These are phyloP conservation scores for Fusarium albidum DNA, from an alignment of 2,329 filamentous ascomycete species.

Conservation along the genomic window DNA sequence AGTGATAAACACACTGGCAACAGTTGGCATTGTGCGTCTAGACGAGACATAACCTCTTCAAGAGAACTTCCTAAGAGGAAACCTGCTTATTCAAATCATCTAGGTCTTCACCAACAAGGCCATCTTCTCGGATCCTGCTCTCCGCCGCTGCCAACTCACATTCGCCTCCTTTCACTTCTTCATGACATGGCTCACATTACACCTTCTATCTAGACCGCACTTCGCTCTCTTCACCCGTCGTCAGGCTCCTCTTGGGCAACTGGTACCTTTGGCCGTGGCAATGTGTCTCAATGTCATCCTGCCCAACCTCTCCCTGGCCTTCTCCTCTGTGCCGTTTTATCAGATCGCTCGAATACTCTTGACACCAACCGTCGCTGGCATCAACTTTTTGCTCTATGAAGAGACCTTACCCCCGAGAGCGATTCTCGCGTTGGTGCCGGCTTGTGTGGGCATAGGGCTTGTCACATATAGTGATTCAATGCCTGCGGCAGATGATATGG, in stretches of 20 bases:
- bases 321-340: conserved; percentile 74
- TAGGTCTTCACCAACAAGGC: conserved; percentile 76
- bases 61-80: too few relatives aligned
- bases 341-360: conserved; percentile 73
- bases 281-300: conserved; percentile 76
- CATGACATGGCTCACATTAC: conserved; percentile 71
- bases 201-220: conserved; percentile 62
- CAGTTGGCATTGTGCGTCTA: conserved; percentile 49
- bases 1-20: conserved; percentile 67
- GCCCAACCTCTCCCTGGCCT: conserved; percentile 72
- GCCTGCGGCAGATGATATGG: conserved; percentile 52
- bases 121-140: conserved; percentile 67
- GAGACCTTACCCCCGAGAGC: conserved; percentile 64
- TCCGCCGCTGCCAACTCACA: conserved; percentile 69
- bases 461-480: conserved; percentile 74
- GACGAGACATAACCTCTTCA: too few relatives aligned
- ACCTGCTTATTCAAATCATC: conserved; percentile 12
- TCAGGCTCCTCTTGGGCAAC: conserved; percentile 60
- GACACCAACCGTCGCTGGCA: conserved; percentile 69
- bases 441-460: conserved; percentile 70
- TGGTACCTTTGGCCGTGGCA: conserved; percentile 70
- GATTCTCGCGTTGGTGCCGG: conserved; percentile 63
- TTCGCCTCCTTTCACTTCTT: conserved; percentile 76
- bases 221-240: conserved; percentile 68
- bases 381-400: conserved; percentile 70